Conservation (phyloP, 2,329 filamentous ascomycete genomes). For the Rhinocladiella mackenziei region DNA sequence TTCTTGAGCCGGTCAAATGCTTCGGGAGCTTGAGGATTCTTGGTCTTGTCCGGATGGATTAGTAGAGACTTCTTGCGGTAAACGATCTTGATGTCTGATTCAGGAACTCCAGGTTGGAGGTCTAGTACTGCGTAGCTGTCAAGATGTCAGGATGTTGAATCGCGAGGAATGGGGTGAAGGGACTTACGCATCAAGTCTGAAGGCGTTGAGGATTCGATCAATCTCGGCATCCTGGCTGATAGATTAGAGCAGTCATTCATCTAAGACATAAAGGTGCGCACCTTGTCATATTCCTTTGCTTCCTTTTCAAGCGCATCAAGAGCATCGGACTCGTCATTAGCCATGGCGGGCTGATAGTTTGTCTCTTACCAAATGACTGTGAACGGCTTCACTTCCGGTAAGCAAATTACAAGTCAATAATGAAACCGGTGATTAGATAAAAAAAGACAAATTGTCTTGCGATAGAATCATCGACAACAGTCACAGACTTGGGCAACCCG, state of each 20-base stretch:
- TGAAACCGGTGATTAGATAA: no score
- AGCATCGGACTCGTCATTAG: constrained; percentile 66
- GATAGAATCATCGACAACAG: no score
- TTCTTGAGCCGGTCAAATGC: constrained; percentile 97
- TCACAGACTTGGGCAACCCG: no score
- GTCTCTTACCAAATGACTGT: constrained; percentile 27
- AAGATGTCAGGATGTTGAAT: constrained; percentile 13
- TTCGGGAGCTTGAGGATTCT: constrained; percentile 83
- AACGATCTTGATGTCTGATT: constrained; percentile 88
- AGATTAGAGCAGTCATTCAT: constrained; percentile 9
- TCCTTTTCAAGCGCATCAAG: constrained; percentile 78
- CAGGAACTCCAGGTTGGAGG: constrained; percentile 88
- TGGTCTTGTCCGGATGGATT: constrained; percentile 97
- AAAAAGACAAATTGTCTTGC: no score
- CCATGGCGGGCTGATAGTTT: constrained; percentile 39
- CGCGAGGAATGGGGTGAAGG: neutral
- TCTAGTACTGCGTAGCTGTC: constrained; percentile 84
- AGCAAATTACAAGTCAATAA: no score
- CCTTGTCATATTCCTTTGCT: constrained; percentile 88
- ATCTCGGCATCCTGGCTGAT: constrained; percentile 78
- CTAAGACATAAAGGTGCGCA: constrained; percentile 42
- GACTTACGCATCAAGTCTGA: constrained; percentile 68
- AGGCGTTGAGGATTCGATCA: constrained; percentile 86
- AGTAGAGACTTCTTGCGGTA: constrained; percentile 98
- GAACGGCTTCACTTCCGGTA: constrained; percentile 2